These are phyloP conservation scores for Myxozyma neotropica DNA, from an alignment of 805 yeast genomes.

Conservation along the genomic window DNA sequence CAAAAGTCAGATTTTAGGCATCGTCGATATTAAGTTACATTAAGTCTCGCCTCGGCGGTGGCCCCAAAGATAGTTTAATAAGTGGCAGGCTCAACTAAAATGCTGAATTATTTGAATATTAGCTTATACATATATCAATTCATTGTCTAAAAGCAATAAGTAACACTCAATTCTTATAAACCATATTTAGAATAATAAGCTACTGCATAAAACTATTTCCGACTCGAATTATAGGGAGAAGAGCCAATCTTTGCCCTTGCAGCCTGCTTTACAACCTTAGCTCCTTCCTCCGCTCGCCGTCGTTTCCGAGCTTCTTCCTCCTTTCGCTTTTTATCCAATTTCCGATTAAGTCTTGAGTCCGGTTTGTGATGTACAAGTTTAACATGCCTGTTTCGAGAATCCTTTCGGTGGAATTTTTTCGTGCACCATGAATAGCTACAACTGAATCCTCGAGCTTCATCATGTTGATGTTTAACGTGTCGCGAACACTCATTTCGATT, in stretches of 20 bases:
- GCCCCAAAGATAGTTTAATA: too few relatives aligned
- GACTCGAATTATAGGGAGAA: background rate
- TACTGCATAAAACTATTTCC: too few relatives aligned
- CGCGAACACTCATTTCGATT: constrained; percentile 45
- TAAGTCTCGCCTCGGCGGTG: too few relatives aligned
- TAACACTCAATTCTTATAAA: too few relatives aligned
- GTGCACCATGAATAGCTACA: constrained; percentile 34
- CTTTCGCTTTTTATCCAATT: constrained; percentile 41
- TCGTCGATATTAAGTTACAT: too few relatives aligned
- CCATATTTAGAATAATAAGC: too few relatives aligned
- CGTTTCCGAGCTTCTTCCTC: constrained; percentile 21
- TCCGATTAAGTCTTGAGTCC: constrained; percentile 43
- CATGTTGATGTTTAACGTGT: constrained; percentile 42
- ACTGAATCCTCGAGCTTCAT: constrained; percentile 20
- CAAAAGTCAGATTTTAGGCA: too few relatives aligned
- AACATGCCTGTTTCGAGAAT: constrained; percentile 45
- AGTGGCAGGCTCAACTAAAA: background rate
- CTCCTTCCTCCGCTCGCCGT: background rate
- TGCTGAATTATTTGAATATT: too few relatives aligned
- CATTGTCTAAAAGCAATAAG: too few relatives aligned
- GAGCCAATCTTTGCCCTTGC: background rate
- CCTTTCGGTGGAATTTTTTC: constrained; percentile 40
- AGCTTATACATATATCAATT: background rate
- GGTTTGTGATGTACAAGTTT: constrained; percentile 47
- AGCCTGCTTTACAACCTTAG: background rate